These are phyloP conservation scores for Cryptosporidium xiaoi DNA, from an alignment of 169 alveolate species.

Conservation along the genomic window DNA sequence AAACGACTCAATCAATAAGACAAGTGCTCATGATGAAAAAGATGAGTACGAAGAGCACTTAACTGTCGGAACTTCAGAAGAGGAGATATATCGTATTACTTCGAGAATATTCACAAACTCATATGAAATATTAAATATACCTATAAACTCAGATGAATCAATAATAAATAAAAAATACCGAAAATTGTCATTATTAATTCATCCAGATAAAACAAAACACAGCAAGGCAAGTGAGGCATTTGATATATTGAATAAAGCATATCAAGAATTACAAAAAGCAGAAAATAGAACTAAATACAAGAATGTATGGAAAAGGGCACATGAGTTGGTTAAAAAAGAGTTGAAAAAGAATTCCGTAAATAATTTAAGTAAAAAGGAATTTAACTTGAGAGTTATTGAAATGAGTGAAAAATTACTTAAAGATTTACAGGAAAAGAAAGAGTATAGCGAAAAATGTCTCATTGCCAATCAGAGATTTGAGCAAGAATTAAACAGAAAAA, in stretches of 20 bases:
- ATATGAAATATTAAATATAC: slow-evolving; percentile 78
- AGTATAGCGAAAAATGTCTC: slow-evolving; percentile 86
- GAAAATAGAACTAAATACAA: slow-evolving; percentile 84
- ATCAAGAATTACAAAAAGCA: slow-evolving; percentile 84
- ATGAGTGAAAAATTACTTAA: slow-evolving; percentile 84
- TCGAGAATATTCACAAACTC: slow-evolving; percentile 79
- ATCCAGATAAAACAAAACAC: slow-evolving; percentile 91
- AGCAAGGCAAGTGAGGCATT: slow-evolving; percentile 91
- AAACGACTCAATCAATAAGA: background rate
- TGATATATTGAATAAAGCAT: slow-evolving; percentile 81
- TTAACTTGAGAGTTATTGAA: slow-evolving; percentile 81
- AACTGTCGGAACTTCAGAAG: slow-evolving; percentile 77
- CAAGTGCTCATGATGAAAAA: too few relatives aligned
- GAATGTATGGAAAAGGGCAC: slow-evolving; percentile 84
- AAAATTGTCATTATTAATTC: slow-evolving; percentile 85
- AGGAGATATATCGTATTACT: slow-evolving; percentile 79
- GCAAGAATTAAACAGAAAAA: slow-evolving; percentile 51
- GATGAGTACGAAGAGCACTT: slow-evolving; percentile 1
- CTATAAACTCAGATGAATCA: slow-evolving; percentile 79
- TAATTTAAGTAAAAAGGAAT: slow-evolving; percentile 69
- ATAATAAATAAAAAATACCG: slow-evolving; percentile 78
- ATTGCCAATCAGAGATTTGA: slow-evolving; percentile 81
- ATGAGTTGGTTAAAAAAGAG: slow-evolving; percentile 81
- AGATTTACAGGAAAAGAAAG: slow-evolving; percentile 82
- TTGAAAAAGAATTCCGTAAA: slow-evolving; percentile 67